Base-by-base conservation (phyloP, 2,329 filamentous ascomycete genomes). In the Fusarium xyrophilum region DNA sequence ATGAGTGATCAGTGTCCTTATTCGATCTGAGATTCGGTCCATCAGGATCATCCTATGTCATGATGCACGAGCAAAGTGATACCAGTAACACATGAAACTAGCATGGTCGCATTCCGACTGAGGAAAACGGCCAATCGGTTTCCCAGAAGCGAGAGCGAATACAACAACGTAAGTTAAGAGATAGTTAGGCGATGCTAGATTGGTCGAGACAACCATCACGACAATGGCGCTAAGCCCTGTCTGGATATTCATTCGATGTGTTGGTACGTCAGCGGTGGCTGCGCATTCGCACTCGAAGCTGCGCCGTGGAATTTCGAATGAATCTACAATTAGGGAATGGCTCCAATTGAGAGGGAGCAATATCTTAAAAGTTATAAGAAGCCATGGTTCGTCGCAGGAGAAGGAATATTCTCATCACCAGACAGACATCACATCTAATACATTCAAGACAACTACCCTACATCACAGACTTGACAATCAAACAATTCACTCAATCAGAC, bases 171-270 rank as follows among this genome's bases (percentile, higher is more conserved):
- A n/a, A n/a, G n/a, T n/a, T 17, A 30, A n/a, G 14, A 30, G n/a
- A 51, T 32, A 19, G n/a, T 48, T 32, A 19, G 42, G 28, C 21
- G 35, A 46, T 32, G 14, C n/a, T 15, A 51, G 35, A 60, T 65
- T 68, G 52, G 59, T 13, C 46, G 15, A 11, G 12, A 54, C 50
- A 51, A 36, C 39, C 39, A 36, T 50, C 35, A 36, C 23, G 5
- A 7, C 4, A 15, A 7, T 4, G 3, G 11, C 66, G 55, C 72
- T 63, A 74, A 57, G 40, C 70, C 52, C 13, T 30, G 46, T 67
- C 27, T 38, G 61, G 71, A 36, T 36, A 33, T 27, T 19, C 43
- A 64, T 74, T 74, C 72, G 70, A 73, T 47, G 4, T 43, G 27
- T 33, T 27, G 56, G 12, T 53, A 56, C 65, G 55, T 59, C 61